Percentiles rank a stretch among this genome's conserved stretches.
Conservation (phyloP, 345 rosid genomes). For the Eucalyptus cladocalyx region DNA sequence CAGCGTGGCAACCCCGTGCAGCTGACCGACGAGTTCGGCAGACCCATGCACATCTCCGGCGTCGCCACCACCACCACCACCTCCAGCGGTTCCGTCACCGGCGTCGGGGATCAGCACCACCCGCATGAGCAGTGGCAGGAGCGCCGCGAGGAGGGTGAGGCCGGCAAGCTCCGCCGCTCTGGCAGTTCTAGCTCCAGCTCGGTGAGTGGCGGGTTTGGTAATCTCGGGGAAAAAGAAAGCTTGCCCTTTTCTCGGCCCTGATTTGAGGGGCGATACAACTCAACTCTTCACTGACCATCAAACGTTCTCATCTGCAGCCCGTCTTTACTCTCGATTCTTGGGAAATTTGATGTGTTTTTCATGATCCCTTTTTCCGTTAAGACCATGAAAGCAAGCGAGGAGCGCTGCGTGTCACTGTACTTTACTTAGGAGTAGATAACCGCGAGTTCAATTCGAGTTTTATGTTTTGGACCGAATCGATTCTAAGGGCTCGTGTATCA, state of each 20-base stretch:
- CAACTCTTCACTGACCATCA: background rate
- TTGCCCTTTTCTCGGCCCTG: background rate
- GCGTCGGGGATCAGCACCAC: background rate
- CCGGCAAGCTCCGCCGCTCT: background rate
- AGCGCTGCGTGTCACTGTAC: background rate
- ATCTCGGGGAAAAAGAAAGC: background rate
- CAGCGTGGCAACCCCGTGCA: constrained; percentile 20
- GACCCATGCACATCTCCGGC: constrained; percentile 49
- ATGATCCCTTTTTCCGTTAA: background rate
- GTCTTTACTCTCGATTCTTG: background rate
- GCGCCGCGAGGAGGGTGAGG: background rate
- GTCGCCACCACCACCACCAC: constrained; percentile 20
- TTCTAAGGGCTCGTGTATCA: background rate
- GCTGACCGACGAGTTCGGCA: constrained; percentile 52
- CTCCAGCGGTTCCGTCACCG: background rate
- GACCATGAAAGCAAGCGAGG: background rate
- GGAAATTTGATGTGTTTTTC: background rate
- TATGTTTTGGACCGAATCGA: background rate
- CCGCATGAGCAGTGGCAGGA: background rate
- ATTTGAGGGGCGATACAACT: background rate
- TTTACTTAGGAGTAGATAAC: background rate
- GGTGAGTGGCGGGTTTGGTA: background rate
- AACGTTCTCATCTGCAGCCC: background rate
- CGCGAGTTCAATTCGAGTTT: background rate
- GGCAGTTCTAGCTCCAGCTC: constrained; percentile 5